phyloP scores from a whole-genome alignment of 2,329 filamentous ascomycete genomes.

The Sarocladium kiliense region DNA sequence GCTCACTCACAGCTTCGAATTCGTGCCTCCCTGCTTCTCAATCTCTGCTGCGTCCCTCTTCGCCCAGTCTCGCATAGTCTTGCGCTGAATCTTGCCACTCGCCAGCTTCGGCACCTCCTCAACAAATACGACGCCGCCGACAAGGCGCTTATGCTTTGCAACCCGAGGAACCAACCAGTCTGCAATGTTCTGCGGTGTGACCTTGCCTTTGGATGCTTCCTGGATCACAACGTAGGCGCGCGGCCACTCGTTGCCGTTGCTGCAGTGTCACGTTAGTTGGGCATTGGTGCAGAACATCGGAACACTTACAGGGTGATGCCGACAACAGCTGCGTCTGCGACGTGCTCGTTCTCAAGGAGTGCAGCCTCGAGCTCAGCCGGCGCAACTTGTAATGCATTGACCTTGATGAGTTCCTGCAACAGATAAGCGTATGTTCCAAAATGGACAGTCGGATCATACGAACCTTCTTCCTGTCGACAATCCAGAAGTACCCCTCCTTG shows the following conservation, averaged over 20 bases:
- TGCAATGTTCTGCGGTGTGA: conserved; percentile 48
- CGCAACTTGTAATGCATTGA: conserved; percentile 55
- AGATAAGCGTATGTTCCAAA: no score
- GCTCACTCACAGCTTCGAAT: conserved; percentile 26
- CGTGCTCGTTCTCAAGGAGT: conserved; percentile 43
- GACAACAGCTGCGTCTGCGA: conserved; percentile 51
- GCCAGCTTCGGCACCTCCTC: conserved; percentile 52
- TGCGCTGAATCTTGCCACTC: conserved; percentile 54
- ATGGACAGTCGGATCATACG: no score
- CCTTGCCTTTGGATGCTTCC: conserved; percentile 35
- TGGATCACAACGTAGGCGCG: conserved; percentile 48
- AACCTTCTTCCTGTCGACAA: conserved; percentile 43
- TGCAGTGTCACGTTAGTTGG: conserved; percentile 14
- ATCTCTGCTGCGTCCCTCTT: conserved; percentile 41
- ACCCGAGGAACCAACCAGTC: conserved; percentile 40
- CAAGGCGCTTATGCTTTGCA: conserved; percentile 46
- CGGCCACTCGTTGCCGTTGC: conserved; percentile 43
- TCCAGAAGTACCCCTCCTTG: conserved; percentile 39
- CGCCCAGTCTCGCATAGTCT: conserved; percentile 51
- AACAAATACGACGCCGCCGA: conserved; percentile 48
- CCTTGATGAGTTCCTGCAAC: conserved; percentile 50
- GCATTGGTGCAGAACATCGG: background rate
- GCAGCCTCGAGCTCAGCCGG: conserved; percentile 52
- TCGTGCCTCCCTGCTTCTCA: conserved; percentile 13
- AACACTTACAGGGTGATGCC: conserved; percentile 44